phyloP scores from a whole-genome alignment of 352 stramenopile genomes.

The Blastocystis sp. region DNA sequence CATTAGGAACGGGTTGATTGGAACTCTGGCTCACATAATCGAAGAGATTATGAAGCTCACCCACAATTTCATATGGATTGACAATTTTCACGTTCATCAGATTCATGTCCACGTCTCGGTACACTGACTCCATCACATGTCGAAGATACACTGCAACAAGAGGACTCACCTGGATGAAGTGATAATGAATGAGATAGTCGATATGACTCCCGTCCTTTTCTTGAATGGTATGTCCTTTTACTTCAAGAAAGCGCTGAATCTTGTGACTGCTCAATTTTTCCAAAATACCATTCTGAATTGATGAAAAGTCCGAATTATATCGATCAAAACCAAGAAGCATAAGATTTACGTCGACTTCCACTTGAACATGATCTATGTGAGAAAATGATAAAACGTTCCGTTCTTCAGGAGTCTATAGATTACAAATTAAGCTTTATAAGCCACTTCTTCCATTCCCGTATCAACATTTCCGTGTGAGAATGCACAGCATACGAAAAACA shows the following conservation, averaged over 20 bases:
- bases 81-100: slow-evolving; percentile 25
- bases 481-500: no score
- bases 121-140: background rate
- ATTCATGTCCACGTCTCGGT: slow-evolving; percentile 51
- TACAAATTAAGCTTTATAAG: no score
- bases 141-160: slow-evolving; percentile 31
- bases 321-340: slow-evolving; percentile 55
- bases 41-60: slow-evolving; percentile 29
- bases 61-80: slow-evolving; percentile 47
- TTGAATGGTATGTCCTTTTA: slow-evolving; percentile 3
- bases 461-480: no score
- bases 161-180: slow-evolving; percentile 34
- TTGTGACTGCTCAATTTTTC: slow-evolving; percentile 13
- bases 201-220: slow-evolving; percentile 38
- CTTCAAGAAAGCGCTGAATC: slow-evolving; percentile 46
- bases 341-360: slow-evolving; percentile 43
- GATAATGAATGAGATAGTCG: slow-evolving; percentile 32
- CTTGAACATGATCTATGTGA: background rate
- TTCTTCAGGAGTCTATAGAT: no score
- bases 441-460: no score
- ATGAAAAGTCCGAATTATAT: background rate
- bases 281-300: slow-evolving; percentile 34
- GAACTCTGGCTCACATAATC: background rate
- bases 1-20: slow-evolving; percentile 2
- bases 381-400: background rate